phyloP scores from a whole-genome alignment of 306 rosid genomes.

The Psophocarpus tetragonolobus region DNA sequence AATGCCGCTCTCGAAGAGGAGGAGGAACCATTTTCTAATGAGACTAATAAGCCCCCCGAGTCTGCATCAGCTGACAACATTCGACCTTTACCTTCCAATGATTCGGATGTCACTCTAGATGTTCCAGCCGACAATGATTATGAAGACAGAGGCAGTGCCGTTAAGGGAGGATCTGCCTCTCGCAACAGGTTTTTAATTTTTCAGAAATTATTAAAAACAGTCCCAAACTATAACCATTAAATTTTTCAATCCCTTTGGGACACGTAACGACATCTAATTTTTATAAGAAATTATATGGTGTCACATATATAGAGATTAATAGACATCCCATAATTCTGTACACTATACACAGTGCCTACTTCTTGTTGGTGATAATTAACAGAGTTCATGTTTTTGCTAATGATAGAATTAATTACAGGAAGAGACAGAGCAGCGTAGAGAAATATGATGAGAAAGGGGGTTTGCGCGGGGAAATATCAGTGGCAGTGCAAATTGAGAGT shows the following conservation, averaged over 20 bases:
- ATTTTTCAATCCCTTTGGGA: too few species aligned
- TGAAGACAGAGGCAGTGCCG: neutral
- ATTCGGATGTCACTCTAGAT: neutral
- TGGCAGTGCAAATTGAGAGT: constrained; percentile 57
- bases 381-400: too few species aligned
- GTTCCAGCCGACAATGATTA: neutral
- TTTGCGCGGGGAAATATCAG: constrained; percentile 27
- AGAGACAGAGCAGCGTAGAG: neutral
- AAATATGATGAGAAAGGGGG: neutral
- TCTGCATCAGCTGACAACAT: neutral
- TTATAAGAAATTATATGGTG: neutral
- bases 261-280: too few species aligned
- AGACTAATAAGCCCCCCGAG: neutral
- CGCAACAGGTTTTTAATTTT: constrained; percentile 46
- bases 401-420: too few species aligned
- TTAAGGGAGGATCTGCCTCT: constrained; percentile 39
- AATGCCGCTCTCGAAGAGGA: constrained; percentile 5
- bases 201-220: neutral
- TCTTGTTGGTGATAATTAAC: too few species aligned
- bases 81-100: too few species aligned
- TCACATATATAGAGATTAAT: too few species aligned
- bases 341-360: neutral
- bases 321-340: too few species aligned
- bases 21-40: too few species aligned
- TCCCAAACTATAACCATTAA: neutral